These are phyloP conservation scores for Flaveria brownii DNA, from an alignment of 129 eudicot species.

Conservation along the genomic window DNA sequence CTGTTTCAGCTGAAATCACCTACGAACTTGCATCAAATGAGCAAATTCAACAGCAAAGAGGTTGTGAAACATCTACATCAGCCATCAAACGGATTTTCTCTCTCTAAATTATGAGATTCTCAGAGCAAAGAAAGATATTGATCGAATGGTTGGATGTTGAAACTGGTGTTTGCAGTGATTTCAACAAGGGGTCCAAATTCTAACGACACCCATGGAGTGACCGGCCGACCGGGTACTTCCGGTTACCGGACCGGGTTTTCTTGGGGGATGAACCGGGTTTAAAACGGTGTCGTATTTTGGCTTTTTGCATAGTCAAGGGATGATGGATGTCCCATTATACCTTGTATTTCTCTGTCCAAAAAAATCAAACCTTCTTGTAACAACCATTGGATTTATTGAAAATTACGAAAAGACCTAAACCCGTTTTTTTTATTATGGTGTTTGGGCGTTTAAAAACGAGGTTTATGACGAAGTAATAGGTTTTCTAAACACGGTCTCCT, in stretches of 20 bases:
- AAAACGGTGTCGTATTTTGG: constrained; percentile 32
- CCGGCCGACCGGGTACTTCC: constrained; percentile 43
- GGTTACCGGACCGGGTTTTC: constrained; percentile 34
- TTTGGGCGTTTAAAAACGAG: too few relatives aligned
- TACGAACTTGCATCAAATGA: constrained; percentile 11
- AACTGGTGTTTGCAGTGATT: constrained; percentile 36
- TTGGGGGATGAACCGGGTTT: constrained; percentile 7
- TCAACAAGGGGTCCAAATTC: constrained; percentile 44
- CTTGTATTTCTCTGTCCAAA: constrained; percentile 4
- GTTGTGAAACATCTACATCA: constrained; percentile 34
- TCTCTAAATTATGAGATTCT: constrained; percentile 33
- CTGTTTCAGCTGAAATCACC: neutral
- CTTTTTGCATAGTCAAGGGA: constrained; percentile 9
- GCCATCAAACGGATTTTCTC: constrained; percentile 31
- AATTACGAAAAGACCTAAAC: neutral
- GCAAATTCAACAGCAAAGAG: constrained; percentile 15
- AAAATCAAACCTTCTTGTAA: neutral
- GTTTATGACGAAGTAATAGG: too few relatives aligned
- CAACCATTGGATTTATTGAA: neutral
- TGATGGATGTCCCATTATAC: constrained; percentile 15
- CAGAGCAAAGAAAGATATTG: constrained; percentile 33
- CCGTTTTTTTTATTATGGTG: neutral
- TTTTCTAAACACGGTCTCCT: too few relatives aligned
- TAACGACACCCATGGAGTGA: constrained; percentile 27
- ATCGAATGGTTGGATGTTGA: constrained; percentile 39